phyloP scores from a whole-genome alignment of 208 protist genomes.

The Trypanosoma lewisi region DNA sequence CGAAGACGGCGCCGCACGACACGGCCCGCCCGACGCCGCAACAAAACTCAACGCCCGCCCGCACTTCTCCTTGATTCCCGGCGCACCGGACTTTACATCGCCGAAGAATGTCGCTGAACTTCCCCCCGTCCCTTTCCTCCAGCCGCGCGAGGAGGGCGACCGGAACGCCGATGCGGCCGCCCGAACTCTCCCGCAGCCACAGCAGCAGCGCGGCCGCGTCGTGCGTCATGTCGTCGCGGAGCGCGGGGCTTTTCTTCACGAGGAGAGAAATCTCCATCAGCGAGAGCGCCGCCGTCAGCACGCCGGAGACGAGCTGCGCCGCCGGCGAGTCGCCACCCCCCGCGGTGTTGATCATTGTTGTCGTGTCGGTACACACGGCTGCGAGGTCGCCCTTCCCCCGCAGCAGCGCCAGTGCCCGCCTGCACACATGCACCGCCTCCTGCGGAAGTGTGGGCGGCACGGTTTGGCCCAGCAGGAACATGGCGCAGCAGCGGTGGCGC shows the following conservation, averaged over 20 bases:
- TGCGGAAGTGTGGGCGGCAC: neutral
- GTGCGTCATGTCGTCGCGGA: conserved; percentile 14
- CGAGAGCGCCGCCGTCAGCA: conserved; percentile 20
- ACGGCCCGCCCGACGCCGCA: conserved; percentile 17
- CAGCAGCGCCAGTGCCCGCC: conserved; percentile 5
- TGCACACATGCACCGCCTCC: neutral
- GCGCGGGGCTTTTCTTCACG: neutral
- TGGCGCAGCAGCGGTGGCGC: conserved; percentile 18
- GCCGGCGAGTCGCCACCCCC: neutral
- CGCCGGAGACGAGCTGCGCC: conserved; percentile 1
- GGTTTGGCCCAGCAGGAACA: conserved; percentile 12
- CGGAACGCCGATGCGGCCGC: conserved; percentile 3
- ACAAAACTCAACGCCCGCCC: neutral
- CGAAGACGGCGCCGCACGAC: conserved; percentile 12
- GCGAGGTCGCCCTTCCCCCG: neutral
- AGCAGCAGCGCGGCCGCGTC: conserved; percentile 6
- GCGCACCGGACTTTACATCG: neutral
- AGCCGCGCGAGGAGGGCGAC: conserved; percentile 4
- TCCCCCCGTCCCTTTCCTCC: neutral
- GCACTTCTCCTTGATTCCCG: neutral
- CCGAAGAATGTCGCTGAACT: neutral
- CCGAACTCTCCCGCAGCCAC: conserved; percentile 5
- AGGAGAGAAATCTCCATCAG: conserved; percentile 24
- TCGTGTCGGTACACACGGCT: neutral
- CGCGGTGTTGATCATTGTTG: neutral